phyloP scores from a whole-genome alignment of 805 yeast genomes.

The Myxozyma monticola region DNA sequence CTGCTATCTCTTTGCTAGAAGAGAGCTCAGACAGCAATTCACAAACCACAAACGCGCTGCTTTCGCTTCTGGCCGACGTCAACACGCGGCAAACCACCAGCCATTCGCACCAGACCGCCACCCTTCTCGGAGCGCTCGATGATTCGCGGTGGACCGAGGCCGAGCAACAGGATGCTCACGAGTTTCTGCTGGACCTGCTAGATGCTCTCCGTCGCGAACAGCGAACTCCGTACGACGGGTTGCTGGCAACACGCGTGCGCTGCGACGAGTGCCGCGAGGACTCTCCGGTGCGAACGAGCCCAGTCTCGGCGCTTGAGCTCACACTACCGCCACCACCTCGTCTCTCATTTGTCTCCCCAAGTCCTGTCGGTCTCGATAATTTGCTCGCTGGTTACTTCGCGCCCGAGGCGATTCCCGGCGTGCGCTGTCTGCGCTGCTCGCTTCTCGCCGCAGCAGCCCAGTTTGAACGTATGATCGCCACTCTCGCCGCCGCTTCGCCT shows the following conservation, averaged over 20 bases:
- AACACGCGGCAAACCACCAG: conserved; percentile 5
- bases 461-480: conserved; percentile 30
- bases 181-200: conserved; percentile 27
- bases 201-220: conserved; percentile 15
- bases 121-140: conserved; percentile 16
- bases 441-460: conserved; percentile 43
- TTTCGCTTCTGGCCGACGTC: neutral
- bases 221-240: conserved; percentile 76
- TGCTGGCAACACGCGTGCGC: conserved; percentile 83
- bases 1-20: neutral
- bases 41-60: neutral
- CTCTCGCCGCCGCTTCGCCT: neutral
- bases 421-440: conserved; percentile 92
- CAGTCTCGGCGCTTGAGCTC: conserved; percentile 47
- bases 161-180: conserved; percentile 30
- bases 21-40: neutral
- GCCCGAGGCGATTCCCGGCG: conserved; percentile 88
- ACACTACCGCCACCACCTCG: conserved; percentile 7
- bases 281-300: conserved; percentile 85
- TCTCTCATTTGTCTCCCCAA: neutral
- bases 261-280: conserved; percentile 91
- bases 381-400: conserved; percentile 63
- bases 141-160: conserved; percentile 17
- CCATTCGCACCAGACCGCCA: conserved; percentile 21
- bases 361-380: conserved; percentile 3